Conservation (phyloP, 2,329 filamentous ascomycete species). For the Cladosporium sphaerospermum region DNA sequence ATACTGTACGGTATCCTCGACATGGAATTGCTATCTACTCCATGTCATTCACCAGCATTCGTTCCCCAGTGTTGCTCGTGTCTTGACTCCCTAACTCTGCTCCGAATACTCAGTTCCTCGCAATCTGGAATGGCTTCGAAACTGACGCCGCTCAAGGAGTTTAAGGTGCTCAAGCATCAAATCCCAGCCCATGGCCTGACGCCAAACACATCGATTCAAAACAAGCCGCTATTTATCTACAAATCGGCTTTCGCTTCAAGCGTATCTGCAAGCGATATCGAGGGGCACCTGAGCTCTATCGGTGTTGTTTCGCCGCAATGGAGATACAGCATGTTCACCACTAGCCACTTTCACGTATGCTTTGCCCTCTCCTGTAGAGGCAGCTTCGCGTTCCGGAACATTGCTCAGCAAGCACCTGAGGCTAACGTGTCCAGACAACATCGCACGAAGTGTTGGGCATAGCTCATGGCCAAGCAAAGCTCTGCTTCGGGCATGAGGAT, state of each 20-base stretch:
- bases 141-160: constrained; percentile 42
- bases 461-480: constrained; percentile 49
- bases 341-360: constrained; percentile 58
- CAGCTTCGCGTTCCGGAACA: constrained; percentile 14
- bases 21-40: too few relatives aligned
- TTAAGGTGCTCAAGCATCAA: constrained; percentile 52
- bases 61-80: too few relatives aligned
- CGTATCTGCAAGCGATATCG: constrained; percentile 45
- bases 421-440: constrained; percentile 29
- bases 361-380: not conserved
- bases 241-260: constrained; percentile 48
- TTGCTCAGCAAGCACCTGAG: not conserved
- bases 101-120: too few relatives aligned
- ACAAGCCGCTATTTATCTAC: constrained; percentile 61
- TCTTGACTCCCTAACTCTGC: too few relatives aligned
- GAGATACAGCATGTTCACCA: constrained; percentile 63
- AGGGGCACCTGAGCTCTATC: constrained; percentile 48
- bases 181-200: constrained; percentile 53
- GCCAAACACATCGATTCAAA: constrained; percentile 60
- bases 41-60: too few relatives aligned
- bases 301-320: constrained; percentile 58
- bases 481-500: constrained; percentile 61
- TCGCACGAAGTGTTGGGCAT: constrained; percentile 62
- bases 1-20: too few relatives aligned
- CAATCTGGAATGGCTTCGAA: too few relatives aligned